phyloP scores from a whole-genome alignment of 495 filamentous ascomycete genomes.

The Podospora appendiculata region DNA sequence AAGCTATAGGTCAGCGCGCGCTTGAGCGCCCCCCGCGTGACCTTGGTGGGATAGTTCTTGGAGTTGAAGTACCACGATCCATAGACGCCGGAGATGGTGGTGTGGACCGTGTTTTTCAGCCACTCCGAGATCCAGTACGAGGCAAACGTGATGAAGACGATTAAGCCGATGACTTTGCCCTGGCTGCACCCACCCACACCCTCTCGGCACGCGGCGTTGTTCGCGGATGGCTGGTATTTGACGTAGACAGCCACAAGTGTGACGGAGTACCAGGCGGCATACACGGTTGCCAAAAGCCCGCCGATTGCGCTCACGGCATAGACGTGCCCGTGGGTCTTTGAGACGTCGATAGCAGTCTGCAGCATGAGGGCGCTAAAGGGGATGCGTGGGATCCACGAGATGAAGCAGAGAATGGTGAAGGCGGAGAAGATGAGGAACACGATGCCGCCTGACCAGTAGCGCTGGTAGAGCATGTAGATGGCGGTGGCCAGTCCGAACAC shows the following conservation, averaged over 20 bases:
- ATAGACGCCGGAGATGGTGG: constrained; percentile 79
- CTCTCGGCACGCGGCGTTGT: constrained; percentile 58
- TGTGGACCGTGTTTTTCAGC: constrained; percentile 88
- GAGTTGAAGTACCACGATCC: constrained; percentile 87
- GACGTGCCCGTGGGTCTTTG: constrained; percentile 74
- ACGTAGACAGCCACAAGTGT: constrained; percentile 65
- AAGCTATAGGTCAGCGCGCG: constrained; percentile 83
- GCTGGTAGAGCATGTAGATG: constrained; percentile 62
- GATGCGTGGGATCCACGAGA: constrained; percentile 76
- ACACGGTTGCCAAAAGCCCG: constrained; percentile 63
- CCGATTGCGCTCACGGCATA: constrained; percentile 78
- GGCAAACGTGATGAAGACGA: constrained; percentile 83
- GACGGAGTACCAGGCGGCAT: constrained; percentile 57
- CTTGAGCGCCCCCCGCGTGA: constrained; percentile 70
- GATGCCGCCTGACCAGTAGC: constrained; percentile 75
- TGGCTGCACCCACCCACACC: constrained; percentile 61
- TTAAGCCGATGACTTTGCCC: constrained; percentile 72
- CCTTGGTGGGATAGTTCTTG: constrained; percentile 61
- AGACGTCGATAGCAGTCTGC: constrained; percentile 77
- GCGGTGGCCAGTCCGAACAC: constrained; percentile 55
- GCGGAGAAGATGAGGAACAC: constrained; percentile 73
- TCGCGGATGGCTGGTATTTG: constrained; percentile 59
- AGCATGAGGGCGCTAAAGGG: constrained; percentile 88
- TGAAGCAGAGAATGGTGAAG: constrained; percentile 45
- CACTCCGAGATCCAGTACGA: constrained; percentile 89